Evolutionary conservation across 169 alveolate genomes (phyloP).

Genomic region (Plasmodium sp.): DNA sequence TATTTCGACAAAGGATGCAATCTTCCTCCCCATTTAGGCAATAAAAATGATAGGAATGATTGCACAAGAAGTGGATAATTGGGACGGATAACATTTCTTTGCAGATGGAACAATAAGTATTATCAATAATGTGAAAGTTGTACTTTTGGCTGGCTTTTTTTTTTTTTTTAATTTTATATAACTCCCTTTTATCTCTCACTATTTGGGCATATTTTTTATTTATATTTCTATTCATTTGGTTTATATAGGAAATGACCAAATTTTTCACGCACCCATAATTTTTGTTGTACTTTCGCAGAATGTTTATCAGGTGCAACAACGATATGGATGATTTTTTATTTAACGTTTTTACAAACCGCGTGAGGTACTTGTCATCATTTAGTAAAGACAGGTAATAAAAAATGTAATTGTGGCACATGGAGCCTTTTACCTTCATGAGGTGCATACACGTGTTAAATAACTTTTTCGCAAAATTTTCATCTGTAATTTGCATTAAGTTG

Average conservation of each 20-base stretch:
- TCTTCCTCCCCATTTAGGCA: conserved; percentile 37
- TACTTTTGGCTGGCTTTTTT: conserved; percentile 10
- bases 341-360: conserved; percentile 42
- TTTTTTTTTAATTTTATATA: conserved; percentile 47
- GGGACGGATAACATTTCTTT: conserved; percentile 41
- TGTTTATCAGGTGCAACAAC: conserved; percentile 17
- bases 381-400: conserved; percentile 50
- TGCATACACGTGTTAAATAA: conserved; percentile 37
- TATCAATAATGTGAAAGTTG: conserved; percentile 48
- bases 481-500: neutral
- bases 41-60: conserved; percentile 64
- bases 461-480: neutral
- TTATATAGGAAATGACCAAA: conserved; percentile 30
- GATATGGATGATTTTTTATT: conserved; percentile 16
- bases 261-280: conserved; percentile 35
- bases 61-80: conserved; percentile 53
- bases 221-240: conserved; percentile 41
- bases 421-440: conserved; percentile 24
- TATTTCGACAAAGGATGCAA: conserved; percentile 50
- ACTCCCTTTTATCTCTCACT: conserved; percentile 36
- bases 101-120: conserved; percentile 43
- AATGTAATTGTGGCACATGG: conserved; percentile 31
- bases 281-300: conserved; percentile 55
- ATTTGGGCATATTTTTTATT: conserved; percentile 37
- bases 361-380: conserved; percentile 55